These are phyloP conservation scores for Colletotrichum musicola DNA, from an alignment of 2,329 filamentous ascomycete species.

Conservation along the genomic window DNA sequence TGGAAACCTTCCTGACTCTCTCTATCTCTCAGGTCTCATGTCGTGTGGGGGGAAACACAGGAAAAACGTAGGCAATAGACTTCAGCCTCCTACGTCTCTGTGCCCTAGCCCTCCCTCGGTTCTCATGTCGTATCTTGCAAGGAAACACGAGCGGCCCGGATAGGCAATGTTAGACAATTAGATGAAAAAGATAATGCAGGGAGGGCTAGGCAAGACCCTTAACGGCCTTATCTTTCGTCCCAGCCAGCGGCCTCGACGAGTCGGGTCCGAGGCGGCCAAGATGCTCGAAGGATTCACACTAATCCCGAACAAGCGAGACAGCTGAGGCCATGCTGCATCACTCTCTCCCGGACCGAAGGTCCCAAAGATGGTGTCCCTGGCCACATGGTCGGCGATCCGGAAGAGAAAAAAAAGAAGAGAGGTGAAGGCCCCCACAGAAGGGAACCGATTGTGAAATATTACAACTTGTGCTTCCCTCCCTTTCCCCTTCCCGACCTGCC, in stretches of 20 bases:
- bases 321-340: constrained; percentile 8
- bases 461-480: neutral
- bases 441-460: constrained; percentile 8
- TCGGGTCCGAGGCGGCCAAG: constrained; percentile 10
- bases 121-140: no score
- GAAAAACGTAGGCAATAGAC: no score
- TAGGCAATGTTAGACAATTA: constrained; percentile 5
- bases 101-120: no score
- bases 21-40: neutral
- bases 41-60: no score
- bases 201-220: neutral
- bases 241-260: constrained; percentile 7
- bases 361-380: constrained; percentile 1
- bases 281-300: constrained; percentile 20
- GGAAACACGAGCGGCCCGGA: no score
- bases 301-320: constrained; percentile 29
- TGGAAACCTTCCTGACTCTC: constrained; percentile 13
- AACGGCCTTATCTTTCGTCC: constrained; percentile 26
- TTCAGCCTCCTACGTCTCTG: no score
- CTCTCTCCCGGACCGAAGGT: neutral
- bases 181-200: constrained; percentile 24
- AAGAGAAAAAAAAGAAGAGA: neutral
- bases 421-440: constrained; percentile 5
- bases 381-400: constrained; percentile 31
- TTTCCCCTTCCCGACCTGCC: neutral